A percentile compares a stretch with the other conserved stretches of the same genome.
These are phyloP conservation scores for Pseudocercospora pini-densiflorae DNA, from an alignment of 2,329 filamentous ascomycete genomes.

Conservation along the genomic window DNA sequence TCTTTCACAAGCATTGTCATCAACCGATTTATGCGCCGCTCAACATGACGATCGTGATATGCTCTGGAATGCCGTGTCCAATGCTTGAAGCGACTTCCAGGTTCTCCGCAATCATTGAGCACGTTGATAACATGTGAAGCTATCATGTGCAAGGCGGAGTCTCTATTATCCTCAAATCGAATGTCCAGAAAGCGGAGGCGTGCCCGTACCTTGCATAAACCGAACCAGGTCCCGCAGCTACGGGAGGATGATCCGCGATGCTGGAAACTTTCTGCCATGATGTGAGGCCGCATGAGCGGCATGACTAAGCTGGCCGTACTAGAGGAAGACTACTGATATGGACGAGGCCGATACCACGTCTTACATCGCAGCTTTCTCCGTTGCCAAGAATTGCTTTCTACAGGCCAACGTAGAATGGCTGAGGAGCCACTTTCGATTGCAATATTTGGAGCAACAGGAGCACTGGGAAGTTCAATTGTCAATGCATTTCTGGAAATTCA, in stretches of 20 bases:
- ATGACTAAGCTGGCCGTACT: background rate
- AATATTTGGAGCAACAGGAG: constrained; percentile 16
- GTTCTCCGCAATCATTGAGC: background rate
- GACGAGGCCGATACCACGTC: background rate
- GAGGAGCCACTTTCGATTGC: constrained; percentile 7
- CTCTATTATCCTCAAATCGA: constrained; percentile 1
- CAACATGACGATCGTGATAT: background rate
- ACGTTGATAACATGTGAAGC: background rate
- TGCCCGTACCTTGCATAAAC: background rate
- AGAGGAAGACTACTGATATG: background rate
- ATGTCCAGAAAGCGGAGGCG: background rate
- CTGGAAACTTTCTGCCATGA: background rate
- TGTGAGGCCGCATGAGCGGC: background rate
- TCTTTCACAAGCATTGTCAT: background rate
- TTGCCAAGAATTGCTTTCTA: background rate
- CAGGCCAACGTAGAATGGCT: constrained; percentile 1
- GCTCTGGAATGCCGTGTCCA: background rate
- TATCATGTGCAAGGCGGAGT: background rate
- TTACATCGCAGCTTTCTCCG: background rate
- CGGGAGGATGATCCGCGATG: constrained; percentile 1
- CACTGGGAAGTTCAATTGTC: constrained; percentile 8
- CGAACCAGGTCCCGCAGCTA: background rate
- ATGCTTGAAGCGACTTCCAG: background rate
- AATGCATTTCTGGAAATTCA: constrained; percentile 6
- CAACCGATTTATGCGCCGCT: background rate